Percentiles rank a stretch among this genome's conserved stretches.
These are phyloP conservation scores for Vaccinium macrocarpon DNA, from an alignment of 148 eudicot genomes.

Conservation along the genomic window DNA sequence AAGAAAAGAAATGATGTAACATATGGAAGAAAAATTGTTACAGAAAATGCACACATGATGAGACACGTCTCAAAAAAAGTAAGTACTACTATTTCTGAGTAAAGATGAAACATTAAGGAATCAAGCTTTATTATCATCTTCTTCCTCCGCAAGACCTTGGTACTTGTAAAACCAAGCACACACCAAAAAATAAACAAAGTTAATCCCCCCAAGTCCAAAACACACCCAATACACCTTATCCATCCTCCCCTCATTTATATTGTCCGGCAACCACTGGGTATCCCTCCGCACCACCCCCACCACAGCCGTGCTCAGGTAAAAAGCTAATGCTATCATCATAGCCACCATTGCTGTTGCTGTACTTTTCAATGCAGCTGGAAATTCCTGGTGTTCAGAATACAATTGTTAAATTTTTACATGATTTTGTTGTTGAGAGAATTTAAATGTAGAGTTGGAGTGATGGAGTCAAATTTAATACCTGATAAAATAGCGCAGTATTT, in stretches of 20 bases:
- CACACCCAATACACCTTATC: conserved; percentile 39
- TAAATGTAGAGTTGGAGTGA: neutral
- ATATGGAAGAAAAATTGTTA: too few relatives aligned
- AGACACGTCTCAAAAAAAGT: neutral
- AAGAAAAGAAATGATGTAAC: too few relatives aligned
- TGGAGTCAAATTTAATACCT: neutral
- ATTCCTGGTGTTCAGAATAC: conserved; percentile 24
- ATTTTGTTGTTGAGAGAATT: neutral
- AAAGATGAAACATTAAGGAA: neutral
- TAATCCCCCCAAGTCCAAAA: conserved; percentile 17
- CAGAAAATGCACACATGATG: neutral
- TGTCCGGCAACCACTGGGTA: conserved; percentile 35
- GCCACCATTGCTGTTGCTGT: conserved; percentile 40
- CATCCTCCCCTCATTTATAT: conserved; percentile 34
- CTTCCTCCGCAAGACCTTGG: conserved; percentile 9
- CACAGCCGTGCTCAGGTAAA: conserved; percentile 34
- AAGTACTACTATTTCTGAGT: neutral
- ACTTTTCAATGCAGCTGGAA: conserved; percentile 31
- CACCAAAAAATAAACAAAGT: conserved; percentile 27
- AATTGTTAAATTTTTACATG: neutral
- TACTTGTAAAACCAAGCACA: conserved; percentile 34
- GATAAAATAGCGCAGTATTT: conserved; percentile 28
- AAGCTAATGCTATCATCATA: conserved; percentile 29
- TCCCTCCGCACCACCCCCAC: conserved; percentile 26
- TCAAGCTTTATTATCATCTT: neutral